Conservation (phyloP, 345 rosid genomes). For the Reutealis trisperma region DNA sequence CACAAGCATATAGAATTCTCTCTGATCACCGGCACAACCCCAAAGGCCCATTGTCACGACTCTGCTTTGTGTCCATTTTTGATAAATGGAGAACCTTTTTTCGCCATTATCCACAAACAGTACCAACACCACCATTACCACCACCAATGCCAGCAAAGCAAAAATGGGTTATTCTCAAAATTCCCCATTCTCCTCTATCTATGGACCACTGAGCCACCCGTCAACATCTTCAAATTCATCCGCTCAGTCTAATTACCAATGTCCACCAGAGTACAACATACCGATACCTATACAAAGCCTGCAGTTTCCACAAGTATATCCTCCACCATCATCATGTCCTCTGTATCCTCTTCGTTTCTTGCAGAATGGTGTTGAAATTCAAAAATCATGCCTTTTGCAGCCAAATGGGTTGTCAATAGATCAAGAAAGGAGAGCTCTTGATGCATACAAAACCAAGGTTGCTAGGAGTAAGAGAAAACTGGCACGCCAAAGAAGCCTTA, state of each 20-base stretch:
- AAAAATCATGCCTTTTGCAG: conserved; percentile 8
- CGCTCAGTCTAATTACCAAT: conserved; percentile 10
- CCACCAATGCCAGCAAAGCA: neutral
- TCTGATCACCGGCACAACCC: neutral
- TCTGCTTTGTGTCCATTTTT: neutral
- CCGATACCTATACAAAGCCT: conserved; percentile 16
- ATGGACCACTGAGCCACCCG: conserved; percentile 4
- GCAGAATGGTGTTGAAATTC: conserved; percentile 15
- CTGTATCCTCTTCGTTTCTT: conserved; percentile 16
- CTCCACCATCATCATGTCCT: conserved; percentile 17
- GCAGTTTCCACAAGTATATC: conserved; percentile 14
- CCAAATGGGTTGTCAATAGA: conserved; percentile 3
- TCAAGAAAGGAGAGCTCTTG: conserved; percentile 32
- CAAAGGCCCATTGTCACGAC: neutral
- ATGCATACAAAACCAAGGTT: conserved; percentile 49
- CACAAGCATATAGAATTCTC: neutral
- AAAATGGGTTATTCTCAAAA: conserved; percentile 12
- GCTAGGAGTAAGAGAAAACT: conserved; percentile 64
- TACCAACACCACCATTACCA: neutral
- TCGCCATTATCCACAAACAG: neutral
- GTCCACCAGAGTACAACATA: neutral
- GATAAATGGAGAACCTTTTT: conserved; percentile 27
- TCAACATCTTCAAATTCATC: conserved; percentile 6
- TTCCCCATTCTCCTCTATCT: conserved; percentile 14
- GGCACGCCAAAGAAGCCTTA: conserved; percentile 58